Evolutionary conservation across 139 green algal species (phyloP).

Genomic region (Tetraselmis chui): DNA sequence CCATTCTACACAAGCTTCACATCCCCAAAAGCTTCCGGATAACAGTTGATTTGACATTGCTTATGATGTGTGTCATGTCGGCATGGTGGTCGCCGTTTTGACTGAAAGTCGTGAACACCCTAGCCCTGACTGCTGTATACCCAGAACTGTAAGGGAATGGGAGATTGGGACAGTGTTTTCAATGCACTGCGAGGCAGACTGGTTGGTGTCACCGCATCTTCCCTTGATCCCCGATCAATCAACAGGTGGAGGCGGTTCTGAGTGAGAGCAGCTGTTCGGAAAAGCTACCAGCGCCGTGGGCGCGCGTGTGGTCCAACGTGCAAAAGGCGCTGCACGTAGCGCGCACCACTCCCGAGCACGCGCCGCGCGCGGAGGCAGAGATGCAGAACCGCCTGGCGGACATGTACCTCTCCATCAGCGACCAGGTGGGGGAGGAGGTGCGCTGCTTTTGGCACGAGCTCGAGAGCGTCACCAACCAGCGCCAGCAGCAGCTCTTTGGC

Average conservation of each 20-base stretch:
- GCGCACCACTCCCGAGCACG: neutral
- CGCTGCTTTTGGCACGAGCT: conserved; percentile 55
- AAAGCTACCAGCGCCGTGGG: neutral
- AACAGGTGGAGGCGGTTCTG: neutral
- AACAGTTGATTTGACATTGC: too few relatives aligned
- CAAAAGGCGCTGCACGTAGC: neutral
- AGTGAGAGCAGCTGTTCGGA: neutral
- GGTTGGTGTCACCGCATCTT: too few relatives aligned
- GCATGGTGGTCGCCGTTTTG: too few relatives aligned
- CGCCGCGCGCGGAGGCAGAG: conserved; percentile 1
- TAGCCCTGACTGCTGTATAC: too few relatives aligned
- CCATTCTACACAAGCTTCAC: too few relatives aligned
- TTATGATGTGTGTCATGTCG: too few relatives aligned
- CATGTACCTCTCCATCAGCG: conserved; percentile 26
- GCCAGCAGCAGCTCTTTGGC: conserved; percentile 43
- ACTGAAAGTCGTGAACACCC: too few relatives aligned
- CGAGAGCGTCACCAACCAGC: conserved; percentile 51
- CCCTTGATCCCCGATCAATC: too few relatives aligned
- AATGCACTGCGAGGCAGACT: too few relatives aligned
- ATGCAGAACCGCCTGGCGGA: conserved; percentile 30
- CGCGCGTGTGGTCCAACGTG: neutral
- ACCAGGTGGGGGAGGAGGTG: conserved; percentile 39
- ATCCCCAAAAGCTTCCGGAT: too few relatives aligned
- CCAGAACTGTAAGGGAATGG: too few relatives aligned
- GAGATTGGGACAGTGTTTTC: too few relatives aligned